These are phyloP conservation scores for Tricholoma hemisulphureum DNA, from an alignment of 768 basidiomycete species.

Conservation along the genomic window DNA sequence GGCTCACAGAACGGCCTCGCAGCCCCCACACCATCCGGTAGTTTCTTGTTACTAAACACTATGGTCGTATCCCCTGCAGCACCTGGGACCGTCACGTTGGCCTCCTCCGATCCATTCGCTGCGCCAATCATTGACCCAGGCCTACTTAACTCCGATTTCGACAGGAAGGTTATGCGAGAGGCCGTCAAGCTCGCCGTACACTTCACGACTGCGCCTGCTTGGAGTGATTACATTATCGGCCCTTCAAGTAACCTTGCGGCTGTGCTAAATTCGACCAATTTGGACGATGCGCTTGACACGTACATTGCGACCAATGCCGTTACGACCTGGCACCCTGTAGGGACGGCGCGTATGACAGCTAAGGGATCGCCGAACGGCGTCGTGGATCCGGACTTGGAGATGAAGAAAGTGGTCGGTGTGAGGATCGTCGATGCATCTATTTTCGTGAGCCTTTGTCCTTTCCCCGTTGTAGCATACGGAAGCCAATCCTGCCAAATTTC, in stretches of 20 bases:
- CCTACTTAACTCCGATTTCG: slow-evolving; percentile 12
- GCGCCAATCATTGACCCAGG: slow-evolving; percentile 17
- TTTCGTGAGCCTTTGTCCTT: slow-evolving; percentile 8
- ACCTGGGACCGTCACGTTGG: slow-evolving; percentile 12
- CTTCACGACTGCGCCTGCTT: slow-evolving; percentile 11
- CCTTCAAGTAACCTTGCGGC: slow-evolving; percentile 11
- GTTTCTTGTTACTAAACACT: slow-evolving; percentile 12
- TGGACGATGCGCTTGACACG: background rate
- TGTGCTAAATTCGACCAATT: background rate
- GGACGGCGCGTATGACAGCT: slow-evolving; percentile 14
- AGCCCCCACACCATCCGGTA: slow-evolving; percentile 12
- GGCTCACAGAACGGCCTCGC: slow-evolving; percentile 13
- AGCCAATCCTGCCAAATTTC: background rate
- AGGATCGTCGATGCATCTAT: slow-evolving; percentile 21
- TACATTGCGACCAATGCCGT: background rate
- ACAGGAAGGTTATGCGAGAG: slow-evolving; percentile 14
- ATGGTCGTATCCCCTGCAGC: slow-evolving; percentile 15
- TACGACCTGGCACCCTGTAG: slow-evolving; percentile 8
- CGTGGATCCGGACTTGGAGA: slow-evolving; percentile 15
- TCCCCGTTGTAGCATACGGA: background rate
- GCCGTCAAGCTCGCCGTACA: slow-evolving; percentile 14
- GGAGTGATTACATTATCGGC: slow-evolving; percentile 11
- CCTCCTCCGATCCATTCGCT: slow-evolving; percentile 9
- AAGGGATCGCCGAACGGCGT: slow-evolving; percentile 12
- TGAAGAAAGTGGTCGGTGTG: slow-evolving; percentile 14